phyloP scores from a whole-genome alignment of 768 basidiomycete genomes.

The Boletales sp. region DNA sequence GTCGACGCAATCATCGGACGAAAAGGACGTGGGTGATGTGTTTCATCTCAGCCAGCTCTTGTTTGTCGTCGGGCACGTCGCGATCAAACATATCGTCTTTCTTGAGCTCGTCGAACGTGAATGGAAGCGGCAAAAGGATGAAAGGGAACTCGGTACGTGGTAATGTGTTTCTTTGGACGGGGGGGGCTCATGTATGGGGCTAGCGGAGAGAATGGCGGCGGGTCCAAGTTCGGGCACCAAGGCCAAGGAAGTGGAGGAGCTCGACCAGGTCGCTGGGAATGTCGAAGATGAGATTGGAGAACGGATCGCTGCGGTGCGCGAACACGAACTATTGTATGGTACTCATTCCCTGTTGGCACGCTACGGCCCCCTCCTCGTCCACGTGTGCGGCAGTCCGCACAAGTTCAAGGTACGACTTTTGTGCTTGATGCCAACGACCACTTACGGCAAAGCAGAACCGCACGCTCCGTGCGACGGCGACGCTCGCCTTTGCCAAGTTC shows the following conservation, averaged over 20 bases:
- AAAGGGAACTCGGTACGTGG: slow-evolving; percentile 67
- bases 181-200: not conserved
- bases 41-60: slow-evolving; percentile 92
- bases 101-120: slow-evolving; percentile 94
- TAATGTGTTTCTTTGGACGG: not conserved
- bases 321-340: slow-evolving; percentile 85
- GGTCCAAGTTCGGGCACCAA: slow-evolving; percentile 35
- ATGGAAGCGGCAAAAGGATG: slow-evolving; percentile 95
- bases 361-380: slow-evolving; percentile 88
- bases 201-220: slow-evolving; percentile 60
- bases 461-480: slow-evolving; percentile 82
- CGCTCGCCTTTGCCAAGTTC: slow-evolving; percentile 90
- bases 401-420: slow-evolving; percentile 70
- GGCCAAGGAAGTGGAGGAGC: slow-evolving; percentile 73
- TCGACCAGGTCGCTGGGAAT: slow-evolving; percentile 96
- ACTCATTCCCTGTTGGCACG: slow-evolving; percentile 73
- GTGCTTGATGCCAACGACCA: slow-evolving; percentile 3
- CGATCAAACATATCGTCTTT: slow-evolving; percentile 96
- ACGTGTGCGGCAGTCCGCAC: slow-evolving; percentile 87
- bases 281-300: slow-evolving; percentile 99
- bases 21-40: slow-evolving; percentile 68
- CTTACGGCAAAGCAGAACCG: slow-evolving; percentile 55
- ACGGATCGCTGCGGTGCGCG: slow-evolving; percentile 76
- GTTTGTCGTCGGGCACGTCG: slow-evolving; percentile 94
- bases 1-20: slow-evolving; percentile 14